phyloP scores from a whole-genome alignment of 2,329 filamentous ascomycete genomes.

The Aspergillus jensenii region DNA sequence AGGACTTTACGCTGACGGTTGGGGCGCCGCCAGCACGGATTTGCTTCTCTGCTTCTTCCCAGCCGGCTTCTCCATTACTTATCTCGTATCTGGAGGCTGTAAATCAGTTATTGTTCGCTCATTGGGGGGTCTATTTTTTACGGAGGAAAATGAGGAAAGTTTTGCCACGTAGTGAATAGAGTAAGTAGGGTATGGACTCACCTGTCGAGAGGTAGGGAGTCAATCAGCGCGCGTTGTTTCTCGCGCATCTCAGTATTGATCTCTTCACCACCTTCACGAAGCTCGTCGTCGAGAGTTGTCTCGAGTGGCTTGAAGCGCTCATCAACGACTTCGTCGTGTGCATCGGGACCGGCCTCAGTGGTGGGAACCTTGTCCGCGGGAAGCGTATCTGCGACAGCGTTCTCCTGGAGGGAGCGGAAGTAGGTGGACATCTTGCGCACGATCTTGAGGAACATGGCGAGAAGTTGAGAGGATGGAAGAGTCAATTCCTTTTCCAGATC shows the following conservation, averaged over 20 bases:
- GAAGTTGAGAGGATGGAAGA: conserved; percentile 72
- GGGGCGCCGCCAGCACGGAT: conserved; percentile 57
- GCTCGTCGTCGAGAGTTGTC: conserved; percentile 72
- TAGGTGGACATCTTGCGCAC: conserved; percentile 80
- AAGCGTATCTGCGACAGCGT: conserved; percentile 68
- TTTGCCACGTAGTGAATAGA: neutral
- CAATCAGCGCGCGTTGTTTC: conserved; percentile 84
- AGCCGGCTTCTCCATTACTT: conserved; percentile 50
- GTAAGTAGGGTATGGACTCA: conserved; percentile 48
- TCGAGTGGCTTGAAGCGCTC: conserved; percentile 70
- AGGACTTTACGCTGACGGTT: conserved; percentile 76
- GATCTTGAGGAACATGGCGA: conserved; percentile 98
- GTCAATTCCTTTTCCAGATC: conserved; percentile 75
- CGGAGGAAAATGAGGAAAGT: no score
- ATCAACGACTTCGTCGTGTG: conserved; percentile 67
- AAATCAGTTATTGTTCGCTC: conserved; percentile 43
- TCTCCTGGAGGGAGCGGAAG: conserved; percentile 73
- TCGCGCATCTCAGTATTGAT: conserved; percentile 68
- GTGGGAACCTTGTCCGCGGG: conserved; percentile 53
- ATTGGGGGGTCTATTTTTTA: no score
- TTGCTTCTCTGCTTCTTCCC: conserved; percentile 70
- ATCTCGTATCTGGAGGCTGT: conserved; percentile 43
- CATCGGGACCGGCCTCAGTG: conserved; percentile 51
- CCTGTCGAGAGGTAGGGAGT: conserved; percentile 84
- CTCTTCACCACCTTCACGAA: conserved; percentile 79